Base-by-base conservation (phyloP, 192 early-diverging fungal species). In the Coemansia guatemalensis region DNA sequence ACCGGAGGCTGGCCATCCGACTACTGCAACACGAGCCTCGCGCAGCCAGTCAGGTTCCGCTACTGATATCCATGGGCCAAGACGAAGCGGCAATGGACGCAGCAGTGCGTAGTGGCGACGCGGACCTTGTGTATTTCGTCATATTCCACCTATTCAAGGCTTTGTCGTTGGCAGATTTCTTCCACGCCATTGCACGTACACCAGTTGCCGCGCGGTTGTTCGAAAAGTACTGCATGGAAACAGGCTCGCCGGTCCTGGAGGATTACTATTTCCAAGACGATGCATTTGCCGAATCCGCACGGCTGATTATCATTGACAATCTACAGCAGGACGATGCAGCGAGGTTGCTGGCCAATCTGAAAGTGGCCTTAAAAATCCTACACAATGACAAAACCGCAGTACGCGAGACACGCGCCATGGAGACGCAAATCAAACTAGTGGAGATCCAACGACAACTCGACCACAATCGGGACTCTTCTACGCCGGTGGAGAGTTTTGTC, bases 261-360 rank as follows among this genome's bases (percentile, higher is more conserved):
- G 91, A 98, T 68, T 99, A 95, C 65, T 99, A 99, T 77, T 98
- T 92, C 65, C 95, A 99, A 71, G 93, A 97, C 67, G 98, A 99
- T 25, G 71, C 80, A 1, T 71, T 83, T 83, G 90, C 54, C 58
- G 76, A 44, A 74, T 87, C 20, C 78, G 94, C 50, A 80, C 80
- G 62, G 86, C 93, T 48, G 39, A 84, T 68, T n/a, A 78, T 64
- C 8, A 83, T 32, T 12, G 70, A 44, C 62, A 88, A 66, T 39
- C 64, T 74, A 18, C 41, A 12, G n/a, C 60, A 74, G 33, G 22
- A 30, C 0, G 89, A 93, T 56, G 60, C 81, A 2, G 53, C 58
- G 8, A 84, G 82, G 44, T 81, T 88, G 1, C 84, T 89, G 4
- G 88, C 83, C 48, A 89, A 92, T 32, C 69, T 98, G 24, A 88